A percentile compares a stretch with the other conserved stretches of the same genome.
These are phyloP conservation scores for Pleurotus platypus DNA, from an alignment of 768 basidiomycete species.

Conservation along the genomic window DNA sequence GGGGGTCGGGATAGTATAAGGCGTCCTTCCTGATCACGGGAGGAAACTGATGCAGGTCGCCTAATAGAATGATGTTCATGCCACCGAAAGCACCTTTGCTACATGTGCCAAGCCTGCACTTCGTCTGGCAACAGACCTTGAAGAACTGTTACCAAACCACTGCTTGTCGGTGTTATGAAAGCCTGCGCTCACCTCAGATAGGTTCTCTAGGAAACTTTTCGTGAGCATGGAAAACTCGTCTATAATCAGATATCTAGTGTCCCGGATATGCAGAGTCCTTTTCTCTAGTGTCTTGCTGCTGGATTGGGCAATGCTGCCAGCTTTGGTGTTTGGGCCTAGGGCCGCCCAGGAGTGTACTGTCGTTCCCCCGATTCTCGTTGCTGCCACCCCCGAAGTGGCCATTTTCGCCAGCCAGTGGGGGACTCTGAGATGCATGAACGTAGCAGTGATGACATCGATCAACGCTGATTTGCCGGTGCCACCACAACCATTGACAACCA, in stretches of 20 bases:
- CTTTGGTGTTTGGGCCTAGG: background rate
- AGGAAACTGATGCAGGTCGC: slow-evolving; percentile 32
- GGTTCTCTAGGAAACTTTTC: slow-evolving; percentile 16
- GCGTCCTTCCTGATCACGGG: slow-evolving; percentile 19
- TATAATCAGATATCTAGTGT: slow-evolving; percentile 25
- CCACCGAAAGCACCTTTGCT: slow-evolving; percentile 10
- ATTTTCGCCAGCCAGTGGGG: background rate
- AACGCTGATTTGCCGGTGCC: slow-evolving; percentile 7
- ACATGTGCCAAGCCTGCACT: background rate
- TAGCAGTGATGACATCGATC: background rate
- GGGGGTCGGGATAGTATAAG: slow-evolving; percentile 12
- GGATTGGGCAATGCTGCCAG: background rate
- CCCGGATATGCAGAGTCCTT: background rate
- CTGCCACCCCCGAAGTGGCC: background rate
- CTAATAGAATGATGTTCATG: slow-evolving; percentile 27
- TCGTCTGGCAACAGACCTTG: background rate
- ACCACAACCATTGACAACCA: slow-evolving; percentile 32
- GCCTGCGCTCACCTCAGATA: slow-evolving; percentile 12
- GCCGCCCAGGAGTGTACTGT: background rate
- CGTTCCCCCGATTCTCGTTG: background rate
- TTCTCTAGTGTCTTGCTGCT: background rate
- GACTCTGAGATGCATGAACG: background rate
- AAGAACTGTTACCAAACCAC: background rate
- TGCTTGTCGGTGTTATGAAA: background rate
- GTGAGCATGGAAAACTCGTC: slow-evolving; percentile 33